Percentiles rank a stretch among this genome's conserved stretches.
phyloP scores from a whole-genome alignment of 2,329 filamentous ascomycete species.

The Penicillium hesseltinei region DNA sequence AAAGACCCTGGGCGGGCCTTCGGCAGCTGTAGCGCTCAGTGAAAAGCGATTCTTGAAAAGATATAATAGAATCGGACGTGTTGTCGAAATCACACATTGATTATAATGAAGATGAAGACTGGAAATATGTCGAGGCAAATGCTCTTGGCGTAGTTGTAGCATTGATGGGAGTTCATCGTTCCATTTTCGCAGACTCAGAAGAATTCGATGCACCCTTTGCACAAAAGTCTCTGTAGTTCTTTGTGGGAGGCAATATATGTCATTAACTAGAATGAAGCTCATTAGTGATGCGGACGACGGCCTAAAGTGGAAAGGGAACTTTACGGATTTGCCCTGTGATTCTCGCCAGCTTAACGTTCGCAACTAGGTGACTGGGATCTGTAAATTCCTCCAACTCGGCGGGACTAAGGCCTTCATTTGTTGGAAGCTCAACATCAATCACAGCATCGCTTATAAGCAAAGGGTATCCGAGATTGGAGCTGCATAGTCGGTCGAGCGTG shows the following conservation, averaged over 20 bases:
- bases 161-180: conserved; percentile 19
- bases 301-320: background rate
- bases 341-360: background rate
- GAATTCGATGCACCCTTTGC: conserved; percentile 14
- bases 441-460: conserved; percentile 33
- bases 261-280: background rate
- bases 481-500: conserved; percentile 45
- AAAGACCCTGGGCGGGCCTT: conserved; percentile 2
- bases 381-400: background rate
- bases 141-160: conserved; percentile 19
- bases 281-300: background rate
- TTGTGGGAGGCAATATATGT: background rate
- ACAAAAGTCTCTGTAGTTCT: conserved; percentile 8
- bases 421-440: background rate
- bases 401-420: background rate
- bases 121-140: conserved; percentile 19
- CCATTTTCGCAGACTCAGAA: conserved; percentile 21
- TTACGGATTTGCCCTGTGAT: background rate
- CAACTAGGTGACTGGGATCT: background rate
- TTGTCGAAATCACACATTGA: conserved; percentile 30
- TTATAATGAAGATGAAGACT: conserved; percentile 28
- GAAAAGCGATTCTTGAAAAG: conserved; percentile 23
- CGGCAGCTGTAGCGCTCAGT: background rate
- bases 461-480: conserved; percentile 44
- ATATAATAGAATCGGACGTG: conserved; percentile 30